Evolutionary conservation across 495 filamentous ascomycete genomes (phyloP).

Genomic region (Chaetomium fimeti): DNA sequence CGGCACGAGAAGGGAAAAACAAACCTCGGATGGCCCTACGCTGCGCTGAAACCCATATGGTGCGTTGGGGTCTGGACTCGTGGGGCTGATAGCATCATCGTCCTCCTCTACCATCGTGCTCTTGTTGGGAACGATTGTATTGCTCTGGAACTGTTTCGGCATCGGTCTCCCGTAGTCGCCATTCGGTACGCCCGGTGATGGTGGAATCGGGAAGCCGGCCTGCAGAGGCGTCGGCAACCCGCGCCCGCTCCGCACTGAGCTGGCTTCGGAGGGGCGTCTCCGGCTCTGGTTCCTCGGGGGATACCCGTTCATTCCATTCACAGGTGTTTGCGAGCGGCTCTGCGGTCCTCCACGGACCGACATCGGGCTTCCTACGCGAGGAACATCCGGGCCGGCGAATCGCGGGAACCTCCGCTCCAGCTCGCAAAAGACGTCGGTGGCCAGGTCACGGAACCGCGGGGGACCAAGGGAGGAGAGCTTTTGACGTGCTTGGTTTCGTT

Average conservation of each 20-base stretch:
- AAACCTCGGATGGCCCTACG: slow-evolving; percentile 54
- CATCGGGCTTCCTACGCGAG: slow-evolving; percentile 67
- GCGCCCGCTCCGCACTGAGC: slow-evolving; percentile 47
- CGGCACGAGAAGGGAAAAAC: slow-evolving; percentile 17
- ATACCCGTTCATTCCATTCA: slow-evolving; percentile 50
- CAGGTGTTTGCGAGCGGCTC: slow-evolving; percentile 56
- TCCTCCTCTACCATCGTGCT: slow-evolving; percentile 98
- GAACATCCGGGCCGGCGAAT: slow-evolving; percentile 66
- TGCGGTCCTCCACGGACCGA: slow-evolving; percentile 52
- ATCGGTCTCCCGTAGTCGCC: slow-evolving; percentile 57
- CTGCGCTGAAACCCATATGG: slow-evolving; percentile 64
- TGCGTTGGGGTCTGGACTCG: slow-evolving; percentile 50
- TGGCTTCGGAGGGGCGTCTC: slow-evolving; percentile 55
- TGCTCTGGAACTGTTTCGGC: slow-evolving; percentile 90
- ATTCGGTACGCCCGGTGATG: slow-evolving; percentile 44
- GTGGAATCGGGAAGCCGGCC: slow-evolving; percentile 47
- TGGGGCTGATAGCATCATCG: slow-evolving; percentile 56
- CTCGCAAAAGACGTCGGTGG: slow-evolving; percentile 94
- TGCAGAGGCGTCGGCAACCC: slow-evolving; percentile 34
- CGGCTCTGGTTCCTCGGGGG: slow-evolving; percentile 46
- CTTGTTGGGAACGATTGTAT: slow-evolving; percentile 95
- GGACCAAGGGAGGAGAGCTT: slow-evolving; percentile 85
- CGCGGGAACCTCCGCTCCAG: slow-evolving; percentile 85
- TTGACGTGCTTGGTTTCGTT: slow-evolving; percentile 92
- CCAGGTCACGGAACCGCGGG: slow-evolving; percentile 82